phyloP scores from a whole-genome alignment of 306 rosid genomes.

The Prinsepia uniflora region DNA sequence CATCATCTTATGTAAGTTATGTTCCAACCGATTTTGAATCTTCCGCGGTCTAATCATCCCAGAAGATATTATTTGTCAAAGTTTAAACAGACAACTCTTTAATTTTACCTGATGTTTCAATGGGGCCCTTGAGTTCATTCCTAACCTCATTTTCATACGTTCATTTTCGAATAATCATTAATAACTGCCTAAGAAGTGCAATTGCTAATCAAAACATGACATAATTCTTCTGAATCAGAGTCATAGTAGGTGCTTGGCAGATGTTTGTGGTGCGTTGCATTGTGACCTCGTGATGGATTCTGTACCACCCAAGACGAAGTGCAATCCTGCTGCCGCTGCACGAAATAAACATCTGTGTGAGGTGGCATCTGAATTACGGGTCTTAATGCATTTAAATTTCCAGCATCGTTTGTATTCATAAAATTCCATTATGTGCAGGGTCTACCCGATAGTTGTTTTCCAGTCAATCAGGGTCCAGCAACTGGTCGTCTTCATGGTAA shows the following conservation, averaged over 20 bases:
- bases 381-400: background rate
- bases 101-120: background rate
- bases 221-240: conserved; percentile 42
- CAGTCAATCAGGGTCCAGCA: conserved; percentile 52
- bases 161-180: background rate
- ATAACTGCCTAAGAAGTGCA: background rate
- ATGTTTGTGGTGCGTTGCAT: conserved; percentile 73
- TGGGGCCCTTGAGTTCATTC: background rate
- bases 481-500: conserved; percentile 70
- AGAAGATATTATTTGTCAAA: background rate
- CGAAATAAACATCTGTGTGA: conserved; percentile 75
- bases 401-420: conserved; percentile 20
- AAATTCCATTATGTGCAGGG: conserved; percentile 34
- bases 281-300: conserved; percentile 53
- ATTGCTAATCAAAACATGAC: conserved; percentile 11
- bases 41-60: background rate
- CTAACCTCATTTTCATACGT: background rate
- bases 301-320: conserved; percentile 42
- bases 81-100: background rate
- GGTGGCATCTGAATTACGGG: conserved; percentile 43
- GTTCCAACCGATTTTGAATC: background rate
- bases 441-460: conserved; percentile 71
- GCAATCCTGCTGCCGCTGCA: conserved; percentile 75
- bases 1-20: background rate
- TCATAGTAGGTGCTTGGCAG: conserved; percentile 69